These are phyloP conservation scores for Cryptococcus sp. DNA, from an alignment of 1,284 basidiomycete genomes.

Conservation along the genomic window DNA sequence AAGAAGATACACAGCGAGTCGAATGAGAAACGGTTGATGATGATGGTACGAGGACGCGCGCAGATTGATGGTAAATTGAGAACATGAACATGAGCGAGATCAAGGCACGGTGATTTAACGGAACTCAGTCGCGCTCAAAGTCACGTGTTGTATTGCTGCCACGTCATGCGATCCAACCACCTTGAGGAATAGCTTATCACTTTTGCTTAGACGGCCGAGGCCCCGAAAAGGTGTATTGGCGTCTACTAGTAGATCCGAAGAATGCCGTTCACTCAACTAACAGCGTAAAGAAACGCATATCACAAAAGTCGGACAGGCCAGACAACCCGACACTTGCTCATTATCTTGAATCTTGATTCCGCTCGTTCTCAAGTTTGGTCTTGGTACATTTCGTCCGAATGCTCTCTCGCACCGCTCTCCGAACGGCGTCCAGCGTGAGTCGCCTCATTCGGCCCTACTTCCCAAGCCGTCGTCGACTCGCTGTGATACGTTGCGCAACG, in stretches of 20 bases:
- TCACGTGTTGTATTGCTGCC: not conserved
- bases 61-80: not conserved
- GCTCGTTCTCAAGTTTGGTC: not conserved
- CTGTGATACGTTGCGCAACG: conserved; percentile 3
- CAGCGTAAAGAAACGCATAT: no score
- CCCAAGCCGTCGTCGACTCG: not conserved
- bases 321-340: no score
- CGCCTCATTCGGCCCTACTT: not conserved
- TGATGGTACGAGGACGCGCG: no score
- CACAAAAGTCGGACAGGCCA: no score
- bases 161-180: not conserved
- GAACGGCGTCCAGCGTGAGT: conserved; percentile 39
- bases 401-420: conserved; percentile 27
- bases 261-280: no score
- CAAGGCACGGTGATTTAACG: conserved; percentile 10
- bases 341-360: not conserved
- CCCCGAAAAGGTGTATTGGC: no score
- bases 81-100: conserved; percentile 3
- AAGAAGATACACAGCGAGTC: not conserved
- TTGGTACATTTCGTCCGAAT: conserved; percentile 14
- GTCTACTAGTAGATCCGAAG: no score
- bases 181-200: no score
- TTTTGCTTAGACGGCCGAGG: no score
- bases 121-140: conserved; percentile 10
- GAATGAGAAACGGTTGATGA: not conserved